These are phyloP conservation scores for Naganishia cerealis DNA, from an alignment of 1,284 basidiomycete species.

Conservation along the genomic window DNA sequence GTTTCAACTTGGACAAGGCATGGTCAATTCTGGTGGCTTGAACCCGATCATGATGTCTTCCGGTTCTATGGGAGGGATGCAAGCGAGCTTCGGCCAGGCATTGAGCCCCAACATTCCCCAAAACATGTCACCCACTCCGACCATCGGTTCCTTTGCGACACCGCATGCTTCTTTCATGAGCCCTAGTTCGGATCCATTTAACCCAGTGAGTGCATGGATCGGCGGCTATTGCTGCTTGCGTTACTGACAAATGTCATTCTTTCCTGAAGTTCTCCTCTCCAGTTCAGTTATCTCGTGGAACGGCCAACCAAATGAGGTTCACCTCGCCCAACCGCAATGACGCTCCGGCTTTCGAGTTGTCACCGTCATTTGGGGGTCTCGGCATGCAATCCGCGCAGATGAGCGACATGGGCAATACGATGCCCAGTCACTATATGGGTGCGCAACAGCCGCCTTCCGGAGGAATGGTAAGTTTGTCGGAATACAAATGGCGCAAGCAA, in stretches of 20 bases:
- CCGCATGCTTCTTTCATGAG: conserved; percentile 50
- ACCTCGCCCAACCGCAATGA: conserved; percentile 38
- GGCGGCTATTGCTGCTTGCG: conserved; percentile 16
- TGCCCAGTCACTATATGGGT: conserved; percentile 13
- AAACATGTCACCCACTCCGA: conserved; percentile 46
- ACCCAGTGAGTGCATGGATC: conserved; percentile 45
- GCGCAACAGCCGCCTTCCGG: conserved; percentile 14
- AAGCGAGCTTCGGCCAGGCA: conserved; percentile 47
- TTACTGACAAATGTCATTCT: conserved; percentile 40
- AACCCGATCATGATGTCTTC: conserved; percentile 46
- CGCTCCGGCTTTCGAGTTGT: conserved; percentile 46
- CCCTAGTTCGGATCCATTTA: conserved; percentile 54
- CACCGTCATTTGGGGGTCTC: conserved; percentile 50
- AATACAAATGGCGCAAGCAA: background rate
- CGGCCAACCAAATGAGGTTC: conserved; percentile 38
- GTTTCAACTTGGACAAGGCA: conserved; percentile 36
- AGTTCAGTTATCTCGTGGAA: conserved; percentile 38
- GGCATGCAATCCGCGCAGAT: conserved; percentile 44
- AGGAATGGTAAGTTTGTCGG: conserved; percentile 17
- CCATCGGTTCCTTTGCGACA: conserved; percentile 42
- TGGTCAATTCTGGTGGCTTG: conserved; percentile 35
- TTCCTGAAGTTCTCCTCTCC: conserved; percentile 46
- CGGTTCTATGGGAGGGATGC: conserved; percentile 35
- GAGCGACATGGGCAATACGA: conserved; percentile 10
- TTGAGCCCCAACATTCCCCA: conserved; percentile 38